phyloP scores from a whole-genome alignment of 805 yeast species.

The Barnettozyma salicaria region DNA sequence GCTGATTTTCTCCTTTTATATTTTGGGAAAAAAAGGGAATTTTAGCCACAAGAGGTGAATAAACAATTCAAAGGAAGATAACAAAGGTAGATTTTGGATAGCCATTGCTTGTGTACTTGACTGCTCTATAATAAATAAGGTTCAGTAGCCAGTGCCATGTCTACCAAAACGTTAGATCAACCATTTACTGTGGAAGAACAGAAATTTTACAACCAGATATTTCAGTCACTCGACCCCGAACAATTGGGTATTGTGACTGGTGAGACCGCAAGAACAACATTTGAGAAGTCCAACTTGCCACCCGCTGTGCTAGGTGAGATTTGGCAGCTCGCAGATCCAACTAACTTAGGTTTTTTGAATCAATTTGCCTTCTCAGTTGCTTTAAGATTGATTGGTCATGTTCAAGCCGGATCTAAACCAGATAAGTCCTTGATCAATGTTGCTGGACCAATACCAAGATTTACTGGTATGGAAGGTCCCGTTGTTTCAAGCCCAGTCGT shows the following conservation, averaged over 20 bases:
- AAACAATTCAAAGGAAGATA: no score
- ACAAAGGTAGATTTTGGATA: no score
- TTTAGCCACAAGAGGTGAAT: no score
- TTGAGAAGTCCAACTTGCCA: constrained; percentile 81
- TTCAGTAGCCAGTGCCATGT: no score
- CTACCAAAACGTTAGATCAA: constrained; percentile 20
- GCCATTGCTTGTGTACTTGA: no score
- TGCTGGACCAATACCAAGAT: constrained; percentile 62
- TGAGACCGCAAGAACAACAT: constrained; percentile 71
- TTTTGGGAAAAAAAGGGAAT: no score
- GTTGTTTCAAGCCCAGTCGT: constrained; percentile 4
- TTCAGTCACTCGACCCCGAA: constrained; percentile 74
- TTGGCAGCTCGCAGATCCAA: constrained; percentile 93
- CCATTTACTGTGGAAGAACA: constrained; percentile 69
- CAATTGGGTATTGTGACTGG: constrained; percentile 82
- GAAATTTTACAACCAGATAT: constrained; percentile 63
- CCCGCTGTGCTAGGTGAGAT: constrained; percentile 77
- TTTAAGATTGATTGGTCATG: constrained; percentile 82
- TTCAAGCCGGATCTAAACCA: constrained; percentile 65
- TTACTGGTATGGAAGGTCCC: constrained; percentile 28
- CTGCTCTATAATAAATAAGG: no score
- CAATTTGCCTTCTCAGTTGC: constrained; percentile 80
- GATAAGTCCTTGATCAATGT: constrained; percentile 47
- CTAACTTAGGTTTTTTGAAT: constrained; percentile 77
- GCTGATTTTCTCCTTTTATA: no score